Evolutionary conservation across 805 yeast genomes (phyloP).

Genomic region (Tetrapisispora pingtungensis): DNA sequence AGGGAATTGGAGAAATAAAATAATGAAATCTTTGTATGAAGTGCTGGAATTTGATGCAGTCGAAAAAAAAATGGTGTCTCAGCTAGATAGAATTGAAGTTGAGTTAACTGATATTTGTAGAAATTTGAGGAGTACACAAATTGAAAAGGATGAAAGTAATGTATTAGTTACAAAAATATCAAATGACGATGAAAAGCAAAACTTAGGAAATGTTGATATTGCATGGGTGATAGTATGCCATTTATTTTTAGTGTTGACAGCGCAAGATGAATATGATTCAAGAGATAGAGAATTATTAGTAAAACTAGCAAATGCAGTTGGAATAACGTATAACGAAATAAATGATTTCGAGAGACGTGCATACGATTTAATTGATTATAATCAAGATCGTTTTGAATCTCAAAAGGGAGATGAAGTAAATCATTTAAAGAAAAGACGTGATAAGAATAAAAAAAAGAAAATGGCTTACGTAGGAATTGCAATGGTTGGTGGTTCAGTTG

Average conservation of each 20-base stretch:
- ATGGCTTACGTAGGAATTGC: conserved; percentile 88
- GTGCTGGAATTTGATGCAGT: conserved; percentile 72
- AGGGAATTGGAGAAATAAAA: conserved; percentile 73
- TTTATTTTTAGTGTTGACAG: conserved; percentile 63
- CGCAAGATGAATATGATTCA: conserved; percentile 82
- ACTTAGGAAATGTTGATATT: conserved; percentile 53
- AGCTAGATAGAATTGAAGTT: conserved; percentile 45
- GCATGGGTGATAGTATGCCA: conserved; percentile 94
- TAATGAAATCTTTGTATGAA: conserved; percentile 62
- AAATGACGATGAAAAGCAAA: conserved; percentile 3
- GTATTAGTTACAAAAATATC: not conserved
- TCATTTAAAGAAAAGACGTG: conserved; percentile 62
- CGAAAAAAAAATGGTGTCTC: conserved; percentile 81
- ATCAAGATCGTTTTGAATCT: conserved; percentile 40
- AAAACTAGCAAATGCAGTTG: conserved; percentile 52
- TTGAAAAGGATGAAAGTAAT: not conserved
- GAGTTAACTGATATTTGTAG: conserved; percentile 30
- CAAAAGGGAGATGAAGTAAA: conserved; percentile 65
- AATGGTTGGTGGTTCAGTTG: conserved; percentile 90
- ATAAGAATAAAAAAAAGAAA: conserved; percentile 52
- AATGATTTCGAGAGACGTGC: conserved; percentile 84
- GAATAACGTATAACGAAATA: conserved; percentile 57
- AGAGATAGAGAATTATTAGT: conserved; percentile 75
- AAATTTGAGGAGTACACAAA: not conserved
- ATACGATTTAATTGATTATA: conserved; percentile 81